Evolutionary conservation across 2,329 filamentous ascomycete genomes (phyloP).

Genomic region (Graphium sp.): DNA sequence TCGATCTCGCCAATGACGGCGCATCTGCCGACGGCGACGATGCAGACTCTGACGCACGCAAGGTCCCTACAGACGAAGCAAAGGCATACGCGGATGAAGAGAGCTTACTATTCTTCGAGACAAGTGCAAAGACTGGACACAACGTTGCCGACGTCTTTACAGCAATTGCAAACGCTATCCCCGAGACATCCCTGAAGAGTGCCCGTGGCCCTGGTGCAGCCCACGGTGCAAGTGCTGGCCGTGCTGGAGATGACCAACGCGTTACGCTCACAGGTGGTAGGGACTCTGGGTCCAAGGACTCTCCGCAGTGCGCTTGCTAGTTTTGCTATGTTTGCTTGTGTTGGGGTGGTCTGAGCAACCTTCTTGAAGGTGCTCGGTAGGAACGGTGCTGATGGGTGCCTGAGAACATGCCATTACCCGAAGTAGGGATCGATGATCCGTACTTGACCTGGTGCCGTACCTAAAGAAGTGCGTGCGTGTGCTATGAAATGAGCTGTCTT

Average conservation of each 20-base stretch:
- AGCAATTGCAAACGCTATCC: conserved; percentile 94
- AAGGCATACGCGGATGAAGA: conserved; percentile 92
- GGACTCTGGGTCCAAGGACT: conserved; percentile 69
- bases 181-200: conserved; percentile 89
- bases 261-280: conserved; percentile 67
- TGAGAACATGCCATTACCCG: too few relatives aligned
- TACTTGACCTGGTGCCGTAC: too few relatives aligned
- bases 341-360: too few relatives aligned
- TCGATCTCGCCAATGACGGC: conserved; percentile 62
- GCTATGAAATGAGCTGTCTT: too few relatives aligned
- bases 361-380: too few relatives aligned
- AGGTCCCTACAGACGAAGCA: conserved; percentile 81
- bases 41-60: conserved; percentile 54
- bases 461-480: too few relatives aligned
- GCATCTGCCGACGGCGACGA: conserved; percentile 38
- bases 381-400: too few relatives aligned
- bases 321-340: too few relatives aligned
- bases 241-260: conserved; percentile 50
- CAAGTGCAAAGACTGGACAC: conserved; percentile 86
- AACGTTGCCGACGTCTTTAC: conserved; percentile 96
- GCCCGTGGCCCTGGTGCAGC: conserved; percentile 55
- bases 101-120: conserved; percentile 89
- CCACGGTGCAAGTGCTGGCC: conserved; percentile 37
- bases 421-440: too few relatives aligned
- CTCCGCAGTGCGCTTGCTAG: conserved; percentile 87